Base-by-base conservation (phyloP, 148 eudicot genomes). In the Beta vulgaris region DNA sequence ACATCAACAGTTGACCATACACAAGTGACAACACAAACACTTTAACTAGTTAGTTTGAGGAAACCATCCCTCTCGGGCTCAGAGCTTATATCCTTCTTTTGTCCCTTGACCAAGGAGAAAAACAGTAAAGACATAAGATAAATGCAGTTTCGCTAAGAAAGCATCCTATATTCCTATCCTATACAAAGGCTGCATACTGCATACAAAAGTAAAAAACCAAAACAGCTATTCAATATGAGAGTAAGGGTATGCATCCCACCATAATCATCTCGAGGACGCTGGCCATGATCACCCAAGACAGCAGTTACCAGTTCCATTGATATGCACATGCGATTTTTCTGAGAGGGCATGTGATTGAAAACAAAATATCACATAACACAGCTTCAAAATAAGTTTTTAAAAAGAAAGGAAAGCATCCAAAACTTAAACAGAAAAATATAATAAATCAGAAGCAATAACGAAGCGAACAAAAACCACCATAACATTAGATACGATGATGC, bases 301-400 rank as follows among this genome's bases (percentile, higher is more conserved):
- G 98, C 98, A 75, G 98, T 95, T 36, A 95, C 98, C 76, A 95
- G 82, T 86, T 95, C 98, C 98, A 95, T 95, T 63, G 98, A 89
- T 78, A 92, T 70, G 79, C 96, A 92, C 86, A 92, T 89, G 59
- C 85, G 91, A 66, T 83, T 89, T 53, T 74, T 84, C 98, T 95
- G 84, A 65, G 80, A 80, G 35, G 7, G 71, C 71, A 49, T 57
- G 15, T 46, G 81, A 42, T 29, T 2, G 13, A 49, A 23, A 25
- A 26, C 16, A 29, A 78, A 18, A 37, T 1, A 48, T 8, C 43
- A 53, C n/a, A 70, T 54, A 69, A 42, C 36, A 26, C 34, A 34
- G 43, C 36, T 10, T 46, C 29, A 39, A 21, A 23, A 64, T 21
- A 63, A 4, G 7, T 12, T 54, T 35, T 64, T 21, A 59, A 1